These are phyloP conservation scores for Macadamia tetraphylla DNA, from an alignment of 164 flowering plant species.

Conservation along the genomic window DNA sequence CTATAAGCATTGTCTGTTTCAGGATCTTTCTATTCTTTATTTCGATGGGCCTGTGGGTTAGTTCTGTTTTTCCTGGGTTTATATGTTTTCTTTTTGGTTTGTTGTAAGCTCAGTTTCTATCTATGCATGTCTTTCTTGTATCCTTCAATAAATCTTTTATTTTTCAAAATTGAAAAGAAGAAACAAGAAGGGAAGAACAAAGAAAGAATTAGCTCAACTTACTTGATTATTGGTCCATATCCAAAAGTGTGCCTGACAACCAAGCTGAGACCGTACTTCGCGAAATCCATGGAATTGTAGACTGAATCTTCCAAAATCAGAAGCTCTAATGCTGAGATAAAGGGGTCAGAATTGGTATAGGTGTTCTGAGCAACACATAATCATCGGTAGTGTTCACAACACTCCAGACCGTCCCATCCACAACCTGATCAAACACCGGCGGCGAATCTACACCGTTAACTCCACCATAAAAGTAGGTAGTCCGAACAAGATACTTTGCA, in stretches of 20 bases:
- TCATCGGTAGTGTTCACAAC: conserved; percentile 82
- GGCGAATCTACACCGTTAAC: conserved; percentile 45
- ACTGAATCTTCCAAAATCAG: conserved; percentile 50
- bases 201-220: conserved; percentile 9
- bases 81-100: too few relatives aligned
- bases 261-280: conserved; percentile 37
- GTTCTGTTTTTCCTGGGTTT: too few relatives aligned
- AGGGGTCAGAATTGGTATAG: conserved; percentile 72
- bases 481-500: conserved; percentile 59
- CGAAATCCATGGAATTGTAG: conserved; percentile 79
- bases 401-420: conserved; percentile 47
- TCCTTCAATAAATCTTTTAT: too few relatives aligned
- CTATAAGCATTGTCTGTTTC: too few relatives aligned
- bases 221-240: conserved; percentile 45
- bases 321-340: conserved; percentile 75
- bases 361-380: conserved; percentile 64
- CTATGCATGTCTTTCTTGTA: too few relatives aligned
- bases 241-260: conserved; percentile 80
- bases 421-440: conserved; percentile 50
- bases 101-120: too few relatives aligned
- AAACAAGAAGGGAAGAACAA: neutral
- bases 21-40: too few relatives aligned
- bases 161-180: too few relatives aligned
- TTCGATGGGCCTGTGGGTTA: too few relatives aligned
- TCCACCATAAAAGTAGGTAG: conserved; percentile 79